Base-by-base conservation (phyloP, 345 rosid genomes). In the Populus pruinosa region DNA sequence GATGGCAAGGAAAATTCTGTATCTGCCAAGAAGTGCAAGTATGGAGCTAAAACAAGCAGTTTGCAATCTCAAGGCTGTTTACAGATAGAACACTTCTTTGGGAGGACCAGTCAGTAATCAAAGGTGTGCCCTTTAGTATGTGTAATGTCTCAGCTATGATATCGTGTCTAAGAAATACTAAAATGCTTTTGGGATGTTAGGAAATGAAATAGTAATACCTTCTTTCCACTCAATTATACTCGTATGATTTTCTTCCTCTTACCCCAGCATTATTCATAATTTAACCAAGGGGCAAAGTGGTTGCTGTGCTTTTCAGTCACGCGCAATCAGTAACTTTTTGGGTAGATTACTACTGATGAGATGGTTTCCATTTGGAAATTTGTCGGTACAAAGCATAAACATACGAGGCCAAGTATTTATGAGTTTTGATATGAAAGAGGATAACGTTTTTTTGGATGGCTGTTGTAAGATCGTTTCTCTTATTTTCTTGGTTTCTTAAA, bases 21-120 rank as follows among this genome's bases (percentile, higher is more conserved):
- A 63, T 55, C 81, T 74, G 85, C 87, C 18, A 96, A 93, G 90
- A 93, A 90, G 85, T 77, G 78, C 71, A 92, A 89, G 82, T 44
- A 38, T 77, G 93, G 85, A 68, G 80, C 79, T 23, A 92, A 85
- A 85, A 50, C 91, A 56, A 84, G 80, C 77, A 80, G 77, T 72
- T 53, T 77, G 56, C 93, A 84, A 41, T 85, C 98, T 59, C 87
- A 87, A 80, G 94, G 94, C 14, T 82, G 89, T 87, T 82, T 92
- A 73, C 92, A 92, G 79, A 92, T 96, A 27, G 97, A 96, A 77
- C 97, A 96, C 83, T 96, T 90, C 80, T 93, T 96, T 80, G 92
- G 92, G 18, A 92, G 80, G 87, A 77, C 84, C 67, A 77, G 69
- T 70, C 83, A 85, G n/a, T 91, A 79, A 79, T 67, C 64, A 74